These are phyloP conservation scores for Botrytis hyacinthi DNA, from an alignment of 2,329 filamentous ascomycete genomes.

Conservation along the genomic window DNA sequence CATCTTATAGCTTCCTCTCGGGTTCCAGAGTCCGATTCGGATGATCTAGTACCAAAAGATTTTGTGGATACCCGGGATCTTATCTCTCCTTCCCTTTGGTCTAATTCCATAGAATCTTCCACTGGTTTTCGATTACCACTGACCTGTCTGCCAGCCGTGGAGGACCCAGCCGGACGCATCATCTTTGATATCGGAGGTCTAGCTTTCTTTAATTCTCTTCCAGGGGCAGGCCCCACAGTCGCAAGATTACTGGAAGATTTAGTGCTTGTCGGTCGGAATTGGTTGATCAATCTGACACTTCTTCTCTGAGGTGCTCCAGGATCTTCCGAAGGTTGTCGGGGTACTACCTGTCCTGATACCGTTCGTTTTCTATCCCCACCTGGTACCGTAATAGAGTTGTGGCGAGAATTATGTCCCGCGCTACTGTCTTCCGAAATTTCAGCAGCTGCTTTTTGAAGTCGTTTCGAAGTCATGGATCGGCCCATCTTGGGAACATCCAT, in stretches of 20 bases:
- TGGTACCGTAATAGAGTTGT: slow-evolving; percentile 27
- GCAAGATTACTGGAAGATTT: slow-evolving; percentile 49
- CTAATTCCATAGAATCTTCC: slow-evolving; percentile 65
- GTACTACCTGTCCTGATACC: slow-evolving; percentile 76
- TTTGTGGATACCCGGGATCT: slow-evolving; percentile 33
- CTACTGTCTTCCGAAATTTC: slow-evolving; percentile 34
- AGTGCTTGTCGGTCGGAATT: slow-evolving; percentile 59
- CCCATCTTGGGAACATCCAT: slow-evolving; percentile 40
- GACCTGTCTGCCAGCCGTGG: slow-evolving; percentile 79
- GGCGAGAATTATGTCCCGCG: slow-evolving; percentile 26
- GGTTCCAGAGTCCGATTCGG: slow-evolving; percentile 55
- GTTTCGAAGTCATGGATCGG: slow-evolving; percentile 37
- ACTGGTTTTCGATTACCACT: slow-evolving; percentile 85
- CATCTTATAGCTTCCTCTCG: slow-evolving; percentile 74
- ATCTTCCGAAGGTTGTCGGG: slow-evolving; percentile 56
- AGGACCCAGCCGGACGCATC: slow-evolving; percentile 64
- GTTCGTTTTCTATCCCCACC: slow-evolving; percentile 78
- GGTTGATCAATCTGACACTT: slow-evolving; percentile 70
- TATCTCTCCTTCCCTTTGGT: slow-evolving; percentile 58
- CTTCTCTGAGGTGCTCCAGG: slow-evolving; percentile 63
- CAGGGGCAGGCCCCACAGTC: slow-evolving; percentile 57
- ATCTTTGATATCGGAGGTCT: slow-evolving; percentile 68
- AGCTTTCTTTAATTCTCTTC: slow-evolving; percentile 79
- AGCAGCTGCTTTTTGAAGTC: slow-evolving; percentile 33
- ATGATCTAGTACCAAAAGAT: slow-evolving; percentile 32